Base-by-base conservation (phyloP, 305 asterid genomes). In the Fraxinus greggii region DNA sequence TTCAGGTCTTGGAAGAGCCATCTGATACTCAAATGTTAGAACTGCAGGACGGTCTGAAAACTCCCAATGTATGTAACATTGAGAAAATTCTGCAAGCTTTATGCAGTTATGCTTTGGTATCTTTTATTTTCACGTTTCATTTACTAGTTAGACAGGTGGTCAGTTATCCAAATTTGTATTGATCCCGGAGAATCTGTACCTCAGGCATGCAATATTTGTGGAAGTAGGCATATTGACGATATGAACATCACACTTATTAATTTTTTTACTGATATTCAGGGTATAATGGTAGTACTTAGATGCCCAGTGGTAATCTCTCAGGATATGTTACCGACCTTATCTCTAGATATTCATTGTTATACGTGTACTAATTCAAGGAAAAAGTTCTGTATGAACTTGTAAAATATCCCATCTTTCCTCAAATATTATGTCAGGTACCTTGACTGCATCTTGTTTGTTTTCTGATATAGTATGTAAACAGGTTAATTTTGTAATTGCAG, bases 61-160 rank as follows among this genome's bases (percentile, higher is more conserved):
- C 99, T 79, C 97, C 99, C 75, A 87, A 84, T 74, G 98, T 95
- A 95, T 48, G 97, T 83, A 75, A 2, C 78, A 81, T 78, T 17
- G 0, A 61, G 31, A 38, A 10, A 33, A 70, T 28, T 69, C 15
- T 38, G 7, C 4, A 12, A 61, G 36, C 73, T 83, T 54, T 69
- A 17, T 56, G 40, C 59, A 33, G 72, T 76, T 72, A 32, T 23
- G 36, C 3, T 54, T 74, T 32, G 35, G 31, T 8, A 24, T 61
- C 2, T 61, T 23, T 21, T 61, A 23, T 21, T 21, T 72, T 79
- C 70, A 65, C 31, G 9, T 76, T 32, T 70, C 63, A 35, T 82
- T 81, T 83, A 51, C 54, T 69, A 38, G 48, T 48, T 56, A 7
- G 21, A 26, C 32, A 51, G n/a, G 24, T 81, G 42, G 28, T 69